Evolutionary conservation across 164 flowering plant species (phyloP), one percentile per base, ranked within the genome.

Genomic region (Liquidambar formosana): DNA sequence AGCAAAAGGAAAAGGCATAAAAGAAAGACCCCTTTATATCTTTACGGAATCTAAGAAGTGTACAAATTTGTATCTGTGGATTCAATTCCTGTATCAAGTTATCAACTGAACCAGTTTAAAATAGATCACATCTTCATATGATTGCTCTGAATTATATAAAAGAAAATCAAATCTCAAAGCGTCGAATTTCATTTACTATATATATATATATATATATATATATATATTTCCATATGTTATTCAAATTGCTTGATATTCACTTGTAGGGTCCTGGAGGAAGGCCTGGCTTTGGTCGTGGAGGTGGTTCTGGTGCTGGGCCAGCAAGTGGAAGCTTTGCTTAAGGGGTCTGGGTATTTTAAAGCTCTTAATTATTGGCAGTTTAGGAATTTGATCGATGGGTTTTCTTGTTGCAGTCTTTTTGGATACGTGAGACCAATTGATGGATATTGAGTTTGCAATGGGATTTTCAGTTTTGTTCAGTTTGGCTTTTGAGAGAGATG

Each of bases 281-380:
- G 65, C 75, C 77, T 23, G 81, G 76, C n/a, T 79, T 79, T 57
- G 82, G 82, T 12, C 82, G 77, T 45, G 79, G 82, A 10, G 76
- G 77, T 25, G 67, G 82, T 15, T 73, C 22, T 73, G 79, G 82
- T 58, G 77, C 77, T 22, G 82, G 77, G 0, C 72, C 79, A 0
- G 64, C 77, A 25, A 75, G 78, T 52, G 57, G 10, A 52, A 52
- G 57, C 21, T 52, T 52, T 52, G 10, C 25, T 52, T 52, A 52
- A 52, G 10, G 51, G 16, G 51, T 2, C 51, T 48, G 51, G n/a
- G n/a, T 14, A n/a, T 48, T 48, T 8, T 48, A 48, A 48, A 13
- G 51, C 51, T 48, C 18, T 13, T 14, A n/a, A 48, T 8, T 48
- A 14, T 14, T 52, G 57, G 22, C 1, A 25, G 21, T 52, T 5